Base-by-base conservation (phyloP, 352 stramenopile species). In the Phytopythium boreale region DNA sequence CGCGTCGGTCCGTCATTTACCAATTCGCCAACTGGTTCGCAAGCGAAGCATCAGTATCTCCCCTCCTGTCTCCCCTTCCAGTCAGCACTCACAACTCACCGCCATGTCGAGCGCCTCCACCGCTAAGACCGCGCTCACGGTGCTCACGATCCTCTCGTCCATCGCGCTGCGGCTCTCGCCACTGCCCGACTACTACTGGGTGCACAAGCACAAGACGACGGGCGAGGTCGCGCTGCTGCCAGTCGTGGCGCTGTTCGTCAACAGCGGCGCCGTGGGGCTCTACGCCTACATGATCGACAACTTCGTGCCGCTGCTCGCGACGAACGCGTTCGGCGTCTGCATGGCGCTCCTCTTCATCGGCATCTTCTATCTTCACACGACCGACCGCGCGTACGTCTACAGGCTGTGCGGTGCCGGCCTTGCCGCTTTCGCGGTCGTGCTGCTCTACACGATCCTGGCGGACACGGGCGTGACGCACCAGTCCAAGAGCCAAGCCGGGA, bases 311-410 rank as follows among this genome's bases (percentile, higher is more conserved):
- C 59, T 76, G 39, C 64, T 76, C 24, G 63, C 62, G 2, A 68
- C 68, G 22, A 70, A 62, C n/a, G 37, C 64, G 22, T 49, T 84
- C 22, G 78, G 74, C 4, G 69, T 67, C 20, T 67, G 65, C 39
- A 71, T 75, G 1, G 77, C 68, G 50, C 57, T 77, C 2, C 59
- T 66, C 2, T 82, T 79, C 68, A 73, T 83, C 50, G 59, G 55
- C 14, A 27, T 82, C 52, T 82, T 75, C 58, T 81, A 75, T 50
- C 62, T 61, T 36, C 82, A 65, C 63, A 75, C 56, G 57, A 61
- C 69, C 46, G 64, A 75, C 37, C 69, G 62, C 63, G 59, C 66
- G 34, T 65, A 62, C 29, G 65, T 72, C 44, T 51, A 7, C n/a
- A 51, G 11, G 44, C 44, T 51, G 44, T 29, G 20, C n/a, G 10